These are phyloP conservation scores for Arabis hirsuta DNA, from an alignment of 345 rosid genomes.

Conservation along the genomic window DNA sequence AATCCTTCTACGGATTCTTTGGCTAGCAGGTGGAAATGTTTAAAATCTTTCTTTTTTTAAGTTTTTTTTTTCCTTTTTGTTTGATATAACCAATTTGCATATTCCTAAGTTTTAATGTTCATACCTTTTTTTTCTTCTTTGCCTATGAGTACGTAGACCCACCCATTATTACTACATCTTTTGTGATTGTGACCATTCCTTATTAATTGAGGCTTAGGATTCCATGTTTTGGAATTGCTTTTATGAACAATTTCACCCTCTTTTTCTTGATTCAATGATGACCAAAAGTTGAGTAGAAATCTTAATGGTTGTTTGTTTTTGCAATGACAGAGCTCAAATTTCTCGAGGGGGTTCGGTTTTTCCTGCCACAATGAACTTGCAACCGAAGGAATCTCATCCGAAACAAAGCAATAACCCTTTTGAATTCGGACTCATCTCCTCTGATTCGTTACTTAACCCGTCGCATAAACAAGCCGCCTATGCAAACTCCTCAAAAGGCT, in stretches of 20 bases:
- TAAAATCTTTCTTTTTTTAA: background rate
- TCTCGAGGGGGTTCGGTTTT: slow-evolving; percentile 32
- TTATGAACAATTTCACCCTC: slow-evolving; percentile 16
- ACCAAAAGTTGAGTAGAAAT: background rate
- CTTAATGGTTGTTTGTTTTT: slow-evolving; percentile 23
- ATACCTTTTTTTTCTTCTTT: slow-evolving; percentile 42
- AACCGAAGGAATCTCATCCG: slow-evolving; percentile 45
- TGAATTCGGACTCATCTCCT: slow-evolving; percentile 59
- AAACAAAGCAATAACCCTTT: slow-evolving; percentile 48
- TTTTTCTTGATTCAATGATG: slow-evolving; percentile 26
- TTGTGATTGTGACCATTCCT: slow-evolving; percentile 33
- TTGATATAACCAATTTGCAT: slow-evolving; percentile 34
- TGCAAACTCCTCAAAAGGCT: slow-evolving; percentile 50
- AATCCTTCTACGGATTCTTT: slow-evolving; percentile 45
- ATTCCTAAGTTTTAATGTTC: slow-evolving; percentile 51
- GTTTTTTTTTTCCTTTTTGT: slow-evolving; percentile 8
- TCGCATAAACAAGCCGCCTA: slow-evolving; percentile 44
- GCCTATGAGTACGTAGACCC: slow-evolving; percentile 52
- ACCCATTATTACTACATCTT: slow-evolving; percentile 38
- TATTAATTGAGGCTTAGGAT: slow-evolving; percentile 35
- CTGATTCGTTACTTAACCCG: slow-evolving; percentile 53
- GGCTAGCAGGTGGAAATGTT: slow-evolving; percentile 48
- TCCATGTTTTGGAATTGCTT: slow-evolving; percentile 24
- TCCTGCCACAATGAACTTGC: slow-evolving; percentile 47
- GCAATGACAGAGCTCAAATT: slow-evolving; percentile 51